Evolutionary conservation across 768 basidiomycete species (phyloP), one percentile per base, ranked within the genome.

Genomic region (Trametes cingulata): DNA sequence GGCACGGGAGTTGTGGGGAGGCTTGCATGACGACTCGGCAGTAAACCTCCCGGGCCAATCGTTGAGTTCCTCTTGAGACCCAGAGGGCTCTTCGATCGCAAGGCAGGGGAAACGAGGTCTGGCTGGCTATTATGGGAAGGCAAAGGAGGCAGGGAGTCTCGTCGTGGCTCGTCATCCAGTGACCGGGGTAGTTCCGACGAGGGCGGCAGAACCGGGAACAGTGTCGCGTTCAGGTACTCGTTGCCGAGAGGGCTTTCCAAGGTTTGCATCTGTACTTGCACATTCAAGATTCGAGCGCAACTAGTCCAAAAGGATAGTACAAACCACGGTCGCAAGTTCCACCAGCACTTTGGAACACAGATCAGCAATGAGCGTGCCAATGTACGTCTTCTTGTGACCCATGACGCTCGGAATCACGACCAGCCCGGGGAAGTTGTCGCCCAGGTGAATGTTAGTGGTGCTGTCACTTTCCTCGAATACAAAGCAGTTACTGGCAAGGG

Each of bases 341-440:
- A 84, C 84, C 22, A 99, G 77, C 49, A 98, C 84, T 62, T 89
- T 86, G 35, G 94, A 93, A 65, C 93, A 95, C 19, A 97, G 74
- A 69, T 94, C 93, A 17, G 93, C 93, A 56, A 99, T 74, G 41
- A 98, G 75, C 17, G 93, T 93, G 29, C 92, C 91, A 54, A 98
- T 80, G 71, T 95, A 95, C 29, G 93, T 73, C 66, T 85, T 89
- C 72, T 93, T 91, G 67, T 95, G 93, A 6, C 90, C 90, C 85
- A 94, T 91, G 66, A 86, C 82, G 62, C 82, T 85, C 3, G 94
- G 95, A 49, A 97, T 90, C 25, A 92, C 79, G 19, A 91, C 83
- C 37, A 95, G 71, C 17, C 88, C 88, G 25, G 83, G 78, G 14
- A 84, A 75, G 52, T 75, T 78, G 52, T 85, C 83, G 8, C 80